These are phyloP conservation scores for Schizophyllum amplum DNA, from an alignment of 1,284 basidiomycete genomes.

Conservation along the genomic window DNA sequence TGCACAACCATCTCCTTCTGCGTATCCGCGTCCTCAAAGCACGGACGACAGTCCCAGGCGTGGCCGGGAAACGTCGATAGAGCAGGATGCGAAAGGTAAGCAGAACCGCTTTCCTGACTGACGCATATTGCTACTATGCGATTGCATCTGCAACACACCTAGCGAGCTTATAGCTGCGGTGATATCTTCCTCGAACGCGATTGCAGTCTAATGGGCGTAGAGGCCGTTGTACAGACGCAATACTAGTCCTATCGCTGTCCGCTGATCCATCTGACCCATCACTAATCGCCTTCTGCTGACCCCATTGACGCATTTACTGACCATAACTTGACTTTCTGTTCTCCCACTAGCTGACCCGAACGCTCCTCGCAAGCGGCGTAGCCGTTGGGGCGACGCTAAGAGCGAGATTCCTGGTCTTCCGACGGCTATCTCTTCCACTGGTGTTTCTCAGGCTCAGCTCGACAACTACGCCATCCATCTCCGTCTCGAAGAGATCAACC, in stretches of 20 bases:
- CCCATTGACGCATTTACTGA: slow-evolving; percentile 51
- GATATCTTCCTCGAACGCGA: not conserved
- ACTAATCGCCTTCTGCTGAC: slow-evolving; percentile 7
- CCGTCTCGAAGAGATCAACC: slow-evolving; percentile 94
- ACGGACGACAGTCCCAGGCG: slow-evolving; percentile 44
- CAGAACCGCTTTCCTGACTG: slow-evolving; percentile 13
- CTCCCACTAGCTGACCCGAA: slow-evolving; percentile 60
- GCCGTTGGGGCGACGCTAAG: slow-evolving; percentile 91
- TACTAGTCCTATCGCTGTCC: slow-evolving; percentile 5
- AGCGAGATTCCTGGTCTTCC: slow-evolving; percentile 85
- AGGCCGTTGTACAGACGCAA: too few relatives aligned
- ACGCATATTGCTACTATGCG: slow-evolving; percentile 23
- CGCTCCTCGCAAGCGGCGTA: slow-evolving; percentile 85
- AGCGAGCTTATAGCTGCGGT: slow-evolving; percentile 7
- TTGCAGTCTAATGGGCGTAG: not conserved
- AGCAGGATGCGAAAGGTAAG: slow-evolving; percentile 47
- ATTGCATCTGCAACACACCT: too few relatives aligned
- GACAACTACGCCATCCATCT: slow-evolving; percentile 95
- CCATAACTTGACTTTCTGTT: slow-evolving; percentile 30
- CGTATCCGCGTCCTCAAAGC: slow-evolving; percentile 57
- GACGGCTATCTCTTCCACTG: slow-evolving; percentile 84
- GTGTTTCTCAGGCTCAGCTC: slow-evolving; percentile 86
- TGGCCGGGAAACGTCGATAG: slow-evolving; percentile 52
- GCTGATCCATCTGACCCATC: slow-evolving; percentile 31
- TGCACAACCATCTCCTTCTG: slow-evolving; percentile 78